A percentile compares a stretch with the other conserved stretches of the same genome.
These are phyloP conservation scores for Lasiosphaeriaceae sp. DNA, from an alignment of 495 filamentous ascomycete genomes.

Conservation along the genomic window DNA sequence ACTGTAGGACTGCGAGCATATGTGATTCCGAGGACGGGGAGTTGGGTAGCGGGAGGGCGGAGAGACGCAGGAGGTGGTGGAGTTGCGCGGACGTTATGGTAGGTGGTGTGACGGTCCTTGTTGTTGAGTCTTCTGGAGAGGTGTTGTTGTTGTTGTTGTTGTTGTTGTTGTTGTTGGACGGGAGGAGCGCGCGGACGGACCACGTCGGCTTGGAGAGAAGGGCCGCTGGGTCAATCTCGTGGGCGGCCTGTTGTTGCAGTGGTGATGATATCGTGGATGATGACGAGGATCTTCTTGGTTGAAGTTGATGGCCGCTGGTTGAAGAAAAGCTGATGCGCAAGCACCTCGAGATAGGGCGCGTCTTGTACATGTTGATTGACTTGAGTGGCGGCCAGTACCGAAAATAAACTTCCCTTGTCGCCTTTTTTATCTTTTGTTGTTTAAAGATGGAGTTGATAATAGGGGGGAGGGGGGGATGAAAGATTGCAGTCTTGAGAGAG, in stretches of 20 bases:
- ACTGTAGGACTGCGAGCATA: slow-evolving; percentile 70
- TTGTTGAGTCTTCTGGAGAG: slow-evolving; percentile 9
- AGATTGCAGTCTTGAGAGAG: too few relatives aligned
- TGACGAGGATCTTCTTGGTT: slow-evolving; percentile 15
- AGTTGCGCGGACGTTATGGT: slow-evolving; percentile 50
- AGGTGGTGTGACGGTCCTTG: slow-evolving; percentile 40
- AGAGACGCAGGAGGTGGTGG: slow-evolving; percentile 83
- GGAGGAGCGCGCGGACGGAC: slow-evolving; percentile 77
- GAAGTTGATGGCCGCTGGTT: slow-evolving; percentile 5
- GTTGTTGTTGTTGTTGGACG: slow-evolving; percentile 29
- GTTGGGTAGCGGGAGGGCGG: slow-evolving; percentile 73
- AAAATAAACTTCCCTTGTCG: background rate
- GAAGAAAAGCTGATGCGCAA: background rate
- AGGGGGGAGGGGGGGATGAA: background rate
- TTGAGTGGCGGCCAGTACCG: too few relatives aligned
- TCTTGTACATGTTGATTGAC: too few relatives aligned
- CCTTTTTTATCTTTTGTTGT: background rate
- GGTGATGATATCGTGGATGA: slow-evolving; percentile 7
- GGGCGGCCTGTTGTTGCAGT: background rate
- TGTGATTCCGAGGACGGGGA: slow-evolving; percentile 50
- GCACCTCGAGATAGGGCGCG: too few relatives aligned
- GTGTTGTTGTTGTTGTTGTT: background rate
- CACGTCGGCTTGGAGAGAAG: slow-evolving; percentile 73
- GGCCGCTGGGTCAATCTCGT: slow-evolving; percentile 12
- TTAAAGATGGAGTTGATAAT: background rate